A percentile compares a stretch with the other conserved stretches of the same genome.
These are phyloP conservation scores for Ambrosiella cleistominuta DNA, from an alignment of 2,329 filamentous ascomycete genomes.

Conservation along the genomic window DNA sequence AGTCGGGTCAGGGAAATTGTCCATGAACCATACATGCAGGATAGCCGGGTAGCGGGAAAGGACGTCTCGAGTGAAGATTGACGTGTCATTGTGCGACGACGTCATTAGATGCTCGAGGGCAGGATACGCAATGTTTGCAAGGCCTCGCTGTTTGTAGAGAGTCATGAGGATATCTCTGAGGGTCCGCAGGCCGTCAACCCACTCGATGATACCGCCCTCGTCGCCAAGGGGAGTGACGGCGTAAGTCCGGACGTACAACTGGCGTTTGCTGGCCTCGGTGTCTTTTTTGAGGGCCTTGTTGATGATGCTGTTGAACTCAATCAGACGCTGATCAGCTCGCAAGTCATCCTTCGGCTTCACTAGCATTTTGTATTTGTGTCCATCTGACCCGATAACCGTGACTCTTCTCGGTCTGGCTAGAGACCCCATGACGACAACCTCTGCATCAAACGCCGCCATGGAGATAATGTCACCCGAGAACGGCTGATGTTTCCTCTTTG, in stretches of 20 bases:
- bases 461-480: slow-evolving; percentile 78
- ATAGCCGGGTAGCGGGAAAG: slow-evolving; percentile 58
- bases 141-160: slow-evolving; percentile 58
- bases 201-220: slow-evolving; percentile 94
- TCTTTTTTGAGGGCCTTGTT: slow-evolving; percentile 86
- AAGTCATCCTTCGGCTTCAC: slow-evolving; percentile 98
- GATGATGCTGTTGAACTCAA: slow-evolving; percentile 99
- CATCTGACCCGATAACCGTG: slow-evolving; percentile 74
- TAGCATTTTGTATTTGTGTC: slow-evolving; percentile 70
- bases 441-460: slow-evolving; percentile 64
- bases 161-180: slow-evolving; percentile 76
- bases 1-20: slow-evolving; percentile 83
- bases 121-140: slow-evolving; percentile 46
- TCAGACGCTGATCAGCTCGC: slow-evolving; percentile 89
- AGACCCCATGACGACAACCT: slow-evolving; percentile 78
- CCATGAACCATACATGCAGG: slow-evolving; percentile 86
- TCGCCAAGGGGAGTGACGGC: slow-evolving; percentile 93
- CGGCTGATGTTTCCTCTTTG: slow-evolving; percentile 59
- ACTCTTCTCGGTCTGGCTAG: slow-evolving; percentile 84
- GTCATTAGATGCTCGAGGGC: slow-evolving; percentile 35
- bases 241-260: slow-evolving; percentile 92
- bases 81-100: slow-evolving; percentile 37
- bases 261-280: slow-evolving; percentile 72
- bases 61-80: slow-evolving; percentile 52
- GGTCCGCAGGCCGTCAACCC: slow-evolving; percentile 91